phyloP scores from a whole-genome alignment of 148 eudicot genomes.

The Rhododendron griersonianum region DNA sequence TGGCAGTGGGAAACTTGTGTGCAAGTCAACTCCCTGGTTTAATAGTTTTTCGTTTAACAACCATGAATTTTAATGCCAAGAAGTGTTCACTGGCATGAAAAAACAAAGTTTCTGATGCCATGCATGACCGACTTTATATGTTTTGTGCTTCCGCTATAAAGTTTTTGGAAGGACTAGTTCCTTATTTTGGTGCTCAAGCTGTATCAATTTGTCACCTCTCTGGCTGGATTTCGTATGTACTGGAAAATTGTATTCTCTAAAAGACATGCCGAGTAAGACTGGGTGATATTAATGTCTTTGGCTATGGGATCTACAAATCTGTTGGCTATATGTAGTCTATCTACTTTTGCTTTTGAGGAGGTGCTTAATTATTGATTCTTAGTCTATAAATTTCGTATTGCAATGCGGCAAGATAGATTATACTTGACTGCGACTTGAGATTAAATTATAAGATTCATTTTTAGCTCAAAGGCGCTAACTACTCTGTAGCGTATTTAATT shows the following conservation, averaged over 20 bases:
- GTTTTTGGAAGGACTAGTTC: conserved; percentile 1
- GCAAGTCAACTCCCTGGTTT: background rate
- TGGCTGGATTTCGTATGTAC: background rate
- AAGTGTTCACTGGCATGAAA: background rate
- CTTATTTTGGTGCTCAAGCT: conserved; percentile 1
- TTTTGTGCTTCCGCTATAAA: background rate
- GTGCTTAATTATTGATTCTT: background rate
- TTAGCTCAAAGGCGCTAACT: background rate
- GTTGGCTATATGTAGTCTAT: background rate
- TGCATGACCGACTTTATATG: background rate
- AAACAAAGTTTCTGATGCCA: background rate
- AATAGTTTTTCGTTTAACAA: background rate
- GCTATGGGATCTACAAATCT: background rate
- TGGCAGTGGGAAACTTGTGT: background rate
- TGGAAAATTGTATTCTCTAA: background rate
- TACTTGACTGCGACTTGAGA: background rate
- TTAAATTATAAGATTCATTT: background rate
- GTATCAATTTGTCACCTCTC: background rate
- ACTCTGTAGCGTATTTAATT: background rate
- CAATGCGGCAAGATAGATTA: background rate
- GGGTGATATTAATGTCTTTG: background rate
- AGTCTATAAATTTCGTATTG: background rate
- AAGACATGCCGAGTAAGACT: background rate
- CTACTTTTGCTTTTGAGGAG: background rate
- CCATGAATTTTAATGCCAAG: background rate